phyloP scores from a whole-genome alignment of 495 filamentous ascomycete species.

The Sabuloglossum arenarium region DNA sequence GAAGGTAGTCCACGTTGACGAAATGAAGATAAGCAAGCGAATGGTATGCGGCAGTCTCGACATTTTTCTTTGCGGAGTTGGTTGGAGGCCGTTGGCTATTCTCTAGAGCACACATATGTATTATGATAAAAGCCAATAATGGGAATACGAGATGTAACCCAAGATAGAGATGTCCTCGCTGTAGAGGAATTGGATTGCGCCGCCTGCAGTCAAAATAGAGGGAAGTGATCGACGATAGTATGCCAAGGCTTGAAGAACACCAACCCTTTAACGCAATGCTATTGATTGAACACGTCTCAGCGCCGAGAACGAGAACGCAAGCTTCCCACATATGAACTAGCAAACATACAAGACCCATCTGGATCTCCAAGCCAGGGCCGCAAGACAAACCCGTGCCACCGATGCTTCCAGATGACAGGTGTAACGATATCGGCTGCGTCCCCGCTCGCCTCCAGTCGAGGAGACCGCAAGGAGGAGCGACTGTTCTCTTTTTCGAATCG shows the following conservation, averaged over 20 bases:
- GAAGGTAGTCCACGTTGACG: background rate
- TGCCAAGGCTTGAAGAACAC: no score
- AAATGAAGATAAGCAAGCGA: background rate
- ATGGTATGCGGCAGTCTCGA: background rate
- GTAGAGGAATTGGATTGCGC: no score
- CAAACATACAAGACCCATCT: background rate
- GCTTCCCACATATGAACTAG: background rate
- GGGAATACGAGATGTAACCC: background rate
- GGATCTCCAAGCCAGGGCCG: background rate
- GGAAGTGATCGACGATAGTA: no score
- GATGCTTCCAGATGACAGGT: conserved; percentile 13
- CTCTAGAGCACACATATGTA: background rate
- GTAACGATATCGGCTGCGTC: conserved; percentile 20
- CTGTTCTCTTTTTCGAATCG: conserved; percentile 25
- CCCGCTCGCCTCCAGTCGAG: conserved; percentile 9
- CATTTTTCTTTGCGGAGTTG: background rate
- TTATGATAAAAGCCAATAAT: background rate
- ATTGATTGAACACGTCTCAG: no score
- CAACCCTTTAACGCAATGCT: no score
- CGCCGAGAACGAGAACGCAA: no score
- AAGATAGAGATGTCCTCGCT: no score
- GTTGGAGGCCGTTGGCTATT: background rate
- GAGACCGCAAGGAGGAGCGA: conserved; percentile 8
- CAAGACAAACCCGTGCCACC: background rate
- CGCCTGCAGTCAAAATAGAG: no score